phyloP scores from a whole-genome alignment of 2,329 filamentous ascomycete species.

The Neonectria coccinea region DNA sequence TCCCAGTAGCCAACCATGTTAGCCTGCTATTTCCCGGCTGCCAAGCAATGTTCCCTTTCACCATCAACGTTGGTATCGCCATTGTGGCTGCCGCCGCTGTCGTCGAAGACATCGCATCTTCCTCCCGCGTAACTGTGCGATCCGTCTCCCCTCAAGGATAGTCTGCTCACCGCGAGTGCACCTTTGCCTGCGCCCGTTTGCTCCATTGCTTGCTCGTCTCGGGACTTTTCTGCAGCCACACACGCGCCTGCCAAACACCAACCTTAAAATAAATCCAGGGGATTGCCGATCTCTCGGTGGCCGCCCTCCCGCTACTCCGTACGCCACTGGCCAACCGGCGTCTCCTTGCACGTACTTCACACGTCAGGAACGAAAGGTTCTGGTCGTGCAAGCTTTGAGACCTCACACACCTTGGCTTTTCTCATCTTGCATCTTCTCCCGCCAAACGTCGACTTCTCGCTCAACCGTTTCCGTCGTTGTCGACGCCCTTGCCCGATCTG shows the following conservation, averaged over 20 bases:
- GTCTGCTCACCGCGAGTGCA: background rate
- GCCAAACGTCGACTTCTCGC: background rate
- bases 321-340: conserved; percentile 21
- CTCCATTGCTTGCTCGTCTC: background rate
- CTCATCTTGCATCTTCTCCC: background rate
- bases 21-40: background rate
- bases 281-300: conserved; percentile 23
- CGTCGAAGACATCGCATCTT: conserved; percentile 8
- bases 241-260: conserved; percentile 4
- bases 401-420: background rate
- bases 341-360: conserved; percentile 1
- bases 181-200: background rate
- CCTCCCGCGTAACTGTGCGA: background rate
- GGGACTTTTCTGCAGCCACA: conserved; percentile 6
- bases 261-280: conserved; percentile 22
- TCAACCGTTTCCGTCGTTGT: background rate
- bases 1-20: conserved; percentile 10
- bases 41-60: background rate
- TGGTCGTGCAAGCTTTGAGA: conserved; percentile 9
- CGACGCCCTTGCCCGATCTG: conserved; percentile 14
- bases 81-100: background rate
- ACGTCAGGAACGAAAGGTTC: conserved; percentile 17
- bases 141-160: conserved; percentile 4
- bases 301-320: conserved; percentile 24
- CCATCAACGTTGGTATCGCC: background rate